Percentiles rank a stretch among this genome's conserved stretches.
Conservation (phyloP, 441 rosid species). For the Gossypium schwendimanii region DNA sequence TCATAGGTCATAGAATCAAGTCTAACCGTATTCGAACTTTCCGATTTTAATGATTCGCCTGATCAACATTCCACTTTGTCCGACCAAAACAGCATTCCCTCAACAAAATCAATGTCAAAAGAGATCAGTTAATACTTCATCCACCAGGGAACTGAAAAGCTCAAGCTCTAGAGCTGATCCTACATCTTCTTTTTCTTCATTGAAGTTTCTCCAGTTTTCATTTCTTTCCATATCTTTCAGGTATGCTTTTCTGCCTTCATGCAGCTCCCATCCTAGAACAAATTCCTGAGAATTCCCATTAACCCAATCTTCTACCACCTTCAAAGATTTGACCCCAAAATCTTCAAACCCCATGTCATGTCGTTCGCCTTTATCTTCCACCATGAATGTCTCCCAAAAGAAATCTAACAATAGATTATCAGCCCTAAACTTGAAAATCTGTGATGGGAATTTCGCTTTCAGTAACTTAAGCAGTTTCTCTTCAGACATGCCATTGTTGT, state of each 20-base stretch:
- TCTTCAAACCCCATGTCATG: neutral
- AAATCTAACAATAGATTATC: conserved; percentile 35
- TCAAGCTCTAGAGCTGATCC: conserved; percentile 36
- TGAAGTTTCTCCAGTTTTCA: conserved; percentile 29
- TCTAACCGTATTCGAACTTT: too few relatives aligned
- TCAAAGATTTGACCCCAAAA: conserved; percentile 15
- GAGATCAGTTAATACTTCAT: conserved; percentile 41
- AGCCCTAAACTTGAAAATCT: neutral
- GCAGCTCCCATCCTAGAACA: conserved; percentile 53
- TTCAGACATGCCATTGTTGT: too few relatives aligned
- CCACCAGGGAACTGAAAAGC: conserved; percentile 42
- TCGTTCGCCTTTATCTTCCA: neutral
- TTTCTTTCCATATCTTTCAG: conserved; percentile 45
- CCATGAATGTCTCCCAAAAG: conserved; percentile 29
- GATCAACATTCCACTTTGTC: too few relatives aligned
- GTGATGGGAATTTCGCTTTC: conserved; percentile 4
- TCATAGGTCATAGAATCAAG: too few relatives aligned
- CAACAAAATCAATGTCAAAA: conserved; percentile 5
- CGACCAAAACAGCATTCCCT: too few relatives aligned
- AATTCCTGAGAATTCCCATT: conserved; percentile 33
- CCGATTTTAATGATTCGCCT: too few relatives aligned
- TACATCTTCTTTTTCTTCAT: conserved; percentile 31
- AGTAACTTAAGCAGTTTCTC: conserved; percentile 21
- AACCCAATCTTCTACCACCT: conserved; percentile 49
- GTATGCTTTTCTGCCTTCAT: conserved; percentile 35